Percentiles rank a stretch among this genome's conserved stretches.
Conservation (phyloP, 192 early-diverging fungal species). For the Bifiguratus adelaidae region DNA sequence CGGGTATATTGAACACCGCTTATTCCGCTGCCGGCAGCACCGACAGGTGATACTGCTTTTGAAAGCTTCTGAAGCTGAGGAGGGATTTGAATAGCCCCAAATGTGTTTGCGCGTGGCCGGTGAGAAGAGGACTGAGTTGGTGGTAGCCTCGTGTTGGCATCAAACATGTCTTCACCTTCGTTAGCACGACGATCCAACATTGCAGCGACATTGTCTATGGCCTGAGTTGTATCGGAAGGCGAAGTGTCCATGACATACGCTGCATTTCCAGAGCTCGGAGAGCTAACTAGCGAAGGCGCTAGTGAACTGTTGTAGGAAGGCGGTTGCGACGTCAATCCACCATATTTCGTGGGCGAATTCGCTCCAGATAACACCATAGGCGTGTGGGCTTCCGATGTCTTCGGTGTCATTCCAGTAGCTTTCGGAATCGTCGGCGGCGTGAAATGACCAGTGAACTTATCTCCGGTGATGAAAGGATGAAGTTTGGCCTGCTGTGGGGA, state of each 20-base stretch:
- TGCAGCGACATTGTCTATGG: not conserved
- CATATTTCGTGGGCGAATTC: not conserved
- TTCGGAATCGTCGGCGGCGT: conserved; percentile 31
- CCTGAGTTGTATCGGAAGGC: not conserved
- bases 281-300: not conserved
- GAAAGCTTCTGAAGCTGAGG: conserved; percentile 15
- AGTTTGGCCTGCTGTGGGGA: conserved; percentile 86
- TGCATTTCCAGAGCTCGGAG: too few species aligned
- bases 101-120: conserved; percentile 28
- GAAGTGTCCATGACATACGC: too few species aligned
- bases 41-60: not conserved
- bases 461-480: conserved; percentile 95
- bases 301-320: not conserved
- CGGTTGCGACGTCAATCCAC: not conserved
- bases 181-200: not conserved
- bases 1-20: not conserved
- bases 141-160: not conserved
- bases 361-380: conserved; percentile 2
- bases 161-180: too few species aligned
- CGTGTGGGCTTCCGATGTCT: not conserved
- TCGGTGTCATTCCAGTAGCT: not conserved
- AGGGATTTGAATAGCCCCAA: conserved; percentile 24
- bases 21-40: not conserved
- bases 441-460: conserved; percentile 62
- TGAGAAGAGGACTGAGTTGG: not conserved